phyloP scores from a whole-genome alignment of 2,329 filamentous ascomycete genomes.

The Cryphonectria parasitica region DNA sequence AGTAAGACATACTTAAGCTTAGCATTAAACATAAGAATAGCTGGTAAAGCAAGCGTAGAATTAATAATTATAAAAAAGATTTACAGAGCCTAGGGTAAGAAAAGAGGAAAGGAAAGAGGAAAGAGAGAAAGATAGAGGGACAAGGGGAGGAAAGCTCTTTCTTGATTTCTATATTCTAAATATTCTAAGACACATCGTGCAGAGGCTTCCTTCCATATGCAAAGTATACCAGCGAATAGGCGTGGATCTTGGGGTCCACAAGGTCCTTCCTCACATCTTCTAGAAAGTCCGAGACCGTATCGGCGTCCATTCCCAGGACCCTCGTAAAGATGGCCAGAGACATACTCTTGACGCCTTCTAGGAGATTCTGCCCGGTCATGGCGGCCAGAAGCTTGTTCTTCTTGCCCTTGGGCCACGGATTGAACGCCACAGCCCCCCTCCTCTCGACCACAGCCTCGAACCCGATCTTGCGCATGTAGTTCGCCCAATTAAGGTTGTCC shows the following conservation, averaged over 20 bases:
- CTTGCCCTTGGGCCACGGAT: constrained; percentile 41
- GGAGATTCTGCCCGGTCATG: constrained; percentile 38
- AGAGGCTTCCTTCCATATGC: constrained; percentile 25
- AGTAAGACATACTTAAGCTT: too few relatives aligned
- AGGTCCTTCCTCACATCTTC: constrained; percentile 40
- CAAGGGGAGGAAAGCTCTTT: too few relatives aligned
- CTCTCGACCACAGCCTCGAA: constrained; percentile 39
- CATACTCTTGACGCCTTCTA: constrained; percentile 38
- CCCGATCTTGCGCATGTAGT: constrained; percentile 38
- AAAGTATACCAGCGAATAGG: constrained; percentile 40
- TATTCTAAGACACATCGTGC: not conserved
- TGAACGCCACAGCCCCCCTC: constrained; percentile 39
- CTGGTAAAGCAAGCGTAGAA: too few relatives aligned
- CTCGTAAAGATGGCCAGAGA: constrained; percentile 39
- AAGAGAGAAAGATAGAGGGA: too few relatives aligned
- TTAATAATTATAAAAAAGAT: too few relatives aligned
- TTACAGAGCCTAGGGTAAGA: too few relatives aligned
- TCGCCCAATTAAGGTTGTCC: constrained; percentile 36
- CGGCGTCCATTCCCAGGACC: constrained; percentile 36
- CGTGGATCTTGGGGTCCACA: constrained; percentile 38
- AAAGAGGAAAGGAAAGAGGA: too few relatives aligned
- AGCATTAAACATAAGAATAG: too few relatives aligned
- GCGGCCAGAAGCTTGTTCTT: constrained; percentile 41
- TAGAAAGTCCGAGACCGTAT: constrained; percentile 36
- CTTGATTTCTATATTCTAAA: too few relatives aligned